These are phyloP conservation scores for Aaosphaeria pasadenensis DNA, from an alignment of 2,329 filamentous ascomycete species.

Conservation along the genomic window DNA sequence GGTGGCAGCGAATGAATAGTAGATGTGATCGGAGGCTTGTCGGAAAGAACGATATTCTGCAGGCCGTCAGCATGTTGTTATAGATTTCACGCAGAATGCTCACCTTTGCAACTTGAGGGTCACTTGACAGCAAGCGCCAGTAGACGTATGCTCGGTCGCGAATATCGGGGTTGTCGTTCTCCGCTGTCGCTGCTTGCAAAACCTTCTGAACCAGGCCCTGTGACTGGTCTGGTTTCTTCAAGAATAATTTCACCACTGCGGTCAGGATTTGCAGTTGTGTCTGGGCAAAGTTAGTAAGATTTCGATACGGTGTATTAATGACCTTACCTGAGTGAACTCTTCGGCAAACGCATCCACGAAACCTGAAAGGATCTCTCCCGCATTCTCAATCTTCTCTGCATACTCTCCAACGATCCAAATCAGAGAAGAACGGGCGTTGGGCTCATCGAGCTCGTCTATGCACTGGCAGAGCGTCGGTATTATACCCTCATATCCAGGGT, in stretches of 20 bases:
- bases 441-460: conserved; percentile 95
- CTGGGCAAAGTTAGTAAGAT: conserved; percentile 42
- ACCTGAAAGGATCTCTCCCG: conserved; percentile 85
- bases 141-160: conserved; percentile 97
- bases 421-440: conserved; percentile 80
- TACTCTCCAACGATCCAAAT: conserved; percentile 99
- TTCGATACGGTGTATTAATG: background rate
- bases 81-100: background rate
- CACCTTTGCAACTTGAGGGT: conserved; percentile 84
- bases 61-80: background rate
- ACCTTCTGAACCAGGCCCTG: conserved; percentile 93
- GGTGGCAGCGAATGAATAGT: conserved; percentile 89
- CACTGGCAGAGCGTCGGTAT: conserved; percentile 95
- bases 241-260: conserved; percentile 92
- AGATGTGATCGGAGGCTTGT: conserved; percentile 89
- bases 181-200: conserved; percentile 84
- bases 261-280: conserved; percentile 98
- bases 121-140: conserved; percentile 92
- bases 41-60: conserved; percentile 82
- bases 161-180: conserved; percentile 97
- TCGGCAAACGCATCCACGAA: conserved; percentile 96
- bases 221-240: conserved; percentile 92
- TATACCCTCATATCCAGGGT: conserved; percentile 95
- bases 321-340: conserved; percentile 83
- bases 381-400: conserved; percentile 98